Base-by-base conservation (phyloP, 1,284 basidiomycete species). In the Sanghuangporus sanghuang region DNA sequence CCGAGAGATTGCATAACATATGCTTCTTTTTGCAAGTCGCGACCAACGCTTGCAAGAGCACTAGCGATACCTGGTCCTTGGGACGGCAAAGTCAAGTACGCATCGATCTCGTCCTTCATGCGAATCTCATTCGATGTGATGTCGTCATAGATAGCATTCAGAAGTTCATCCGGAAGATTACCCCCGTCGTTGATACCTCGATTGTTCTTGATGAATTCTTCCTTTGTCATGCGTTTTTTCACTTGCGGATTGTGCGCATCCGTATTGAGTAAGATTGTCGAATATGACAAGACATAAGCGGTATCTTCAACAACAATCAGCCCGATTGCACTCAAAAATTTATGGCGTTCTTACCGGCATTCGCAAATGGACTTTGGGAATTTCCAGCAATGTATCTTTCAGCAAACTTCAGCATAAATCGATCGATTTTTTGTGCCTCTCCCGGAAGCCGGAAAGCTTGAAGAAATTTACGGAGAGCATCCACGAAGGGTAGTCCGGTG, bases 351-450 rank as follows among this genome's bases (percentile, higher is more conserved):
- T 11, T 67, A 90, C 90, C 90, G 67, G 89, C 90, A 71, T 90
- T 91, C 63, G 92, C 91, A 71, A 98, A 98, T 5, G 85, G 80
- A 1, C 89, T 90, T 67, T 87, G 83, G 0, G 86, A 76, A 73
- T 98, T 97, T 63, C 89, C 88, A 42, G 89, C 92, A 68, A 96
- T 93, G 73, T 95, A 98, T 23, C 95, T 84, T 72, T 97, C 95
- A 4, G 96, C 95, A 72, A 97, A 98, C 75, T 98, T 98, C 64
- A 98, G 85, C 93, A 98, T 96, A 77, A 87, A 98, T n/a, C 96
- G 87, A 81, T 98, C 96, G 69, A 98, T 98, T 79, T 98, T 98
- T 75, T 98, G 96, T 0, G 94, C 80, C 76, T 98, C 96, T 56
- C 96, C 96, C 2, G 96, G 96, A 27, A 98, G 82, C 63, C 96